Base-by-base conservation (phyloP, 2,329 filamentous ascomycete genomes). In the Raffaelea ambrosiae region DNA sequence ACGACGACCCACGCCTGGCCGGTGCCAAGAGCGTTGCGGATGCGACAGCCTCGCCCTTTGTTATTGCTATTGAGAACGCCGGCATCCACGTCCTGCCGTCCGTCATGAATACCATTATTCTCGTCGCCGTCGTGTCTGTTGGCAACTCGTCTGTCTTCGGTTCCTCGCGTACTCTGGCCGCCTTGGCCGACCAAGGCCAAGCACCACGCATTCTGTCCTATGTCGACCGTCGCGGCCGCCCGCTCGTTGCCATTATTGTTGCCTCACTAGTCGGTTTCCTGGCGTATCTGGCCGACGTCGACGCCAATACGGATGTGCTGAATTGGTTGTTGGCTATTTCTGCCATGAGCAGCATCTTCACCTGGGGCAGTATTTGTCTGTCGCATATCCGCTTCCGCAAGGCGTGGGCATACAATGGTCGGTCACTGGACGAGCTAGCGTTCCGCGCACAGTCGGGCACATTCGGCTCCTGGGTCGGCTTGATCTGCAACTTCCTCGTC, bases 71-170 rank as follows among this genome's bases (percentile, higher is more conserved):
- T 57, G 73, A 85, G 55, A 84, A 89, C 53, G 88, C 89, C 2
- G 84, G 87, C 9, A 94, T 96, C 57, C 68, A 78, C 39, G 83
- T 84, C 2, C 76, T 96, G 3, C 88, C 88, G 2, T 90, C 86
- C 0, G 77, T 96, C 47, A 94, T 96, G 85, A 96, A 97, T 65
- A 82, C 81, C n/a, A 88, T 96, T 51, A 95, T 96, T 62, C 81
- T 96, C 60, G 81, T 95, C 53, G 85, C 90, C 19, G 89, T 95
- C 20, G 70, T 96, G 20, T 94, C 88, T 1, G 90, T 96, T 51
- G 89, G 89, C 49, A 96, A 95, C 66, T 91, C 88, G 7, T 83
- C 89, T 52, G 84, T 96, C 51, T 97, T 95, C 59, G 91, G 89
- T 33, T 91, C 88, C 21, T 94, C 88, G 1, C 83, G 91, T 57